Evolutionary conservation across 768 basidiomycete species (phyloP).

Genomic region (Rhodosporidiobolus sp.): DNA sequence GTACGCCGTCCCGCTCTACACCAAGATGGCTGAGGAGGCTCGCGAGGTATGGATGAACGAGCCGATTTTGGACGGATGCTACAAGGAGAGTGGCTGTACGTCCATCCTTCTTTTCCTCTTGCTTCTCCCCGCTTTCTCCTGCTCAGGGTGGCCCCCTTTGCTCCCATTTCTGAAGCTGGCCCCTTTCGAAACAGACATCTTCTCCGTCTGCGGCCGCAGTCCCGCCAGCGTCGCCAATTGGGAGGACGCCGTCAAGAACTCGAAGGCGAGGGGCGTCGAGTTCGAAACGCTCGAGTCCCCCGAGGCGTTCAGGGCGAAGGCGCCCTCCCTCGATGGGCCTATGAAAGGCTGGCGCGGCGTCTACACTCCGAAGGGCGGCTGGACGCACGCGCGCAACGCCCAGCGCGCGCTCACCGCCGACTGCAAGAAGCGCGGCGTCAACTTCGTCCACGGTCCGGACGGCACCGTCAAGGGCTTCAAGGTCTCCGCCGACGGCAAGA

Average conservation of each 20-base stretch:
- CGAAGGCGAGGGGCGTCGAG: conserved; percentile 2
- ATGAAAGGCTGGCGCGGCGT: conserved; percentile 23
- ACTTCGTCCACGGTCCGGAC: conserved; percentile 5
- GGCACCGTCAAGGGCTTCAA: conserved; percentile 5
- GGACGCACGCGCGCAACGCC: conserved; percentile 22
- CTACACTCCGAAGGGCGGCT: conserved; percentile 21
- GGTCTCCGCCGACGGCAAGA: background rate
- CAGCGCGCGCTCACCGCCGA: conserved; percentile 18
- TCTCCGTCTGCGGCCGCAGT: conserved; percentile 20
- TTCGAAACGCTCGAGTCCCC: conserved; percentile 4
- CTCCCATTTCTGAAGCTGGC: too few relatives aligned
- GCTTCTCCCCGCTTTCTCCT: background rate
- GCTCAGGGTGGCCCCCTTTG: too few relatives aligned
- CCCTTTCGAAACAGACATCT: conserved; percentile 1
- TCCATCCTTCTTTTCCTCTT: background rate
- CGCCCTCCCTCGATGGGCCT: conserved; percentile 13
- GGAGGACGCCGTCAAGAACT: conserved; percentile 24
- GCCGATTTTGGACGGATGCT: conserved; percentile 3
- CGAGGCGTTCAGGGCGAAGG: conserved; percentile 16
- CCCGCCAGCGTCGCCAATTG: conserved; percentile 13
- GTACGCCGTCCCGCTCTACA: conserved; percentile 11
- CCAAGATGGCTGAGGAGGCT: conserved; percentile 10
- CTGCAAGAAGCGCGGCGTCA: conserved; percentile 22
- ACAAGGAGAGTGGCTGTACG: conserved; percentile 19
- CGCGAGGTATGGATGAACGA: conserved; percentile 22